Evolutionary conservation across 495 filamentous ascomycete species (phyloP).

Genomic region (Trichoderma asperelloides): DNA sequence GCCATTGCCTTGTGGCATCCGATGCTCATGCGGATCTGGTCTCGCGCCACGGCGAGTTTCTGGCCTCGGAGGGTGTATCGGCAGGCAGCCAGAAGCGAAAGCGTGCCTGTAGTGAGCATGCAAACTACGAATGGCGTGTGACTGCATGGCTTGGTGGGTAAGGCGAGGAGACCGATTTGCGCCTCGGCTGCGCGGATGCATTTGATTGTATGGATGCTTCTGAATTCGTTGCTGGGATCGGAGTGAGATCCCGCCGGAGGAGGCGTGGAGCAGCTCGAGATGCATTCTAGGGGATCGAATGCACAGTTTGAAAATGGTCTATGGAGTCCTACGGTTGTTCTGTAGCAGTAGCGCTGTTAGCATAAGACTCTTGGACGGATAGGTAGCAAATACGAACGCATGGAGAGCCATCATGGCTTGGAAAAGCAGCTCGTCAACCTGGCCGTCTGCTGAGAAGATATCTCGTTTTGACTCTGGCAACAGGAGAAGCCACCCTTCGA

Average conservation of each 20-base stretch:
- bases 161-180: constrained; percentile 48
- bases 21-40: constrained; percentile 50
- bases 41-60: constrained; percentile 48
- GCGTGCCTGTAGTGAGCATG: constrained; percentile 42
- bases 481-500: constrained; percentile 54
- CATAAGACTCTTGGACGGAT: constrained; percentile 42
- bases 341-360: constrained; percentile 35
- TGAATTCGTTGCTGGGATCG: constrained; percentile 10
- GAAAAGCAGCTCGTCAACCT: constrained; percentile 61
- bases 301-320: constrained; percentile 26
- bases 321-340: constrained; percentile 18
- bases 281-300: background rate
- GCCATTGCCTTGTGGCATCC: constrained; percentile 51
- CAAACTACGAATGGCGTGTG: constrained; percentile 62
- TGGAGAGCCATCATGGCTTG: constrained; percentile 59
- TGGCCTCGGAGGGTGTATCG: constrained; percentile 35
- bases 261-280: constrained; percentile 19
- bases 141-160: constrained; percentile 46
- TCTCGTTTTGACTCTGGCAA: constrained; percentile 51
- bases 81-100: constrained; percentile 16
- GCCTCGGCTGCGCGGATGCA: constrained; percentile 53
- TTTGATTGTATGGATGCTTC: constrained; percentile 44
- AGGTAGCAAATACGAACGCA: constrained; percentile 15
- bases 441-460: constrained; percentile 42
- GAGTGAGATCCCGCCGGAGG: constrained; percentile 29